Evolutionary conservation across 306 rosid genomes (phyloP), one percentile per base, ranked within the genome.

Genomic region (Prunus salicina): DNA sequence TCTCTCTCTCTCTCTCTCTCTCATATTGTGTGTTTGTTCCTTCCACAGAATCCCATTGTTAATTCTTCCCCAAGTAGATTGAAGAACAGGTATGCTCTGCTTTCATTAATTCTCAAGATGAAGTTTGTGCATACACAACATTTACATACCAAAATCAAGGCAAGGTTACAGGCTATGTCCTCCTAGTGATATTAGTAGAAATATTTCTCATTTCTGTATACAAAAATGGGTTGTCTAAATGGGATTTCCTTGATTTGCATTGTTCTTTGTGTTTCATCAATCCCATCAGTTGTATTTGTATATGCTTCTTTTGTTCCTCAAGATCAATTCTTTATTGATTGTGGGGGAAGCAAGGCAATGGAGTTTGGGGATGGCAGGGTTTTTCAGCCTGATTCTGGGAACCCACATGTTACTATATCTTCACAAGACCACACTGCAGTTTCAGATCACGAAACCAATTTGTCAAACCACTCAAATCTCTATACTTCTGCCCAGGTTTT

Each of bases 351-450:
- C 16, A 50, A 75, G 47, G 71, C 67, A n/a, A 5, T 76, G 58
- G 71, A 74, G 66, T 76, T 83, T 30, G 83, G 67, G 20, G 86
- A 83, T 79, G 86, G 83, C 61, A 71, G 86, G 63, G 76, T 75
- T 75, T 79, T 83, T 41, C 77, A 79, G 83, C 78, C 86, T 10
- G 86, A 83, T 28, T 79, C 76, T 50, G 67, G 62, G 72, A 75
- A 79, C 69, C 76, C 64, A 52, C 1, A 64, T 65, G 78, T 79
- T 25, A 67, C 5, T 64, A 73, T 74, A 43, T 49, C 86, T 43
- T 53, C 79, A 12, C 27, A 57, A 52, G 64, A 75, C 69, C 63
- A 56, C 56, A 55, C 16, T 49, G 72, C 69, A 30, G 55, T 20
- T 76, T 79, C 83, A 34, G 75, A 60, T 10, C 32, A 7, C 22